A percentile compares a stretch with the other conserved stretches of the same genome.
Conservation (phyloP, 2,329 filamentous ascomycete species). For the Paracamarosporium sp. region DNA sequence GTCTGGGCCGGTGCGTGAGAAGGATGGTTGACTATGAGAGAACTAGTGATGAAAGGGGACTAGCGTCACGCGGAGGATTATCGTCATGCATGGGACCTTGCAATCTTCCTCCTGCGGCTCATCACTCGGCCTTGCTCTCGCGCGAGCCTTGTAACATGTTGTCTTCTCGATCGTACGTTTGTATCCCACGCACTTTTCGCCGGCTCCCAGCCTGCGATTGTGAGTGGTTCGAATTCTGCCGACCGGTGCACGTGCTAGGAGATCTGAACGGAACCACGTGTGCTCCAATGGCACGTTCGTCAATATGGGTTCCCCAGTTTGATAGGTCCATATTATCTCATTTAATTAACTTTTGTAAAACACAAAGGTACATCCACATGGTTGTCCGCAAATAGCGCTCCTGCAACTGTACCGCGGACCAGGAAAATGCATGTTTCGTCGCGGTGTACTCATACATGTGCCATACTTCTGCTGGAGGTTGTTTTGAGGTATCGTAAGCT, state of each 20-base stretch:
- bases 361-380: too few relatives aligned
- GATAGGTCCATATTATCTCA: too few relatives aligned
- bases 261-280: too few relatives aligned
- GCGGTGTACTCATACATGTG: too few relatives aligned
- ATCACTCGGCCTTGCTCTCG: neutral
- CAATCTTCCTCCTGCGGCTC: neutral
- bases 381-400: too few relatives aligned
- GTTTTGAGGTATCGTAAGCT: too few relatives aligned
- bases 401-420: too few relatives aligned
- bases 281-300: too few relatives aligned
- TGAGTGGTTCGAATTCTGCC: neutral
- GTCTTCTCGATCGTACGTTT: neutral
- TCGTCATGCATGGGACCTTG: neutral
- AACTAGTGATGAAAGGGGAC: neutral
- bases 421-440: too few relatives aligned
- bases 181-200: neutral
- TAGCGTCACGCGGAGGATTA: neutral
- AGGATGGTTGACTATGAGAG: neutral
- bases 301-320: too few relatives aligned
- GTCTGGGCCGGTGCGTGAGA: neutral
- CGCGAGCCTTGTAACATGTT: neutral
- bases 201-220: neutral
- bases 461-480: too few relatives aligned
- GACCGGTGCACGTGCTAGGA: neutral
- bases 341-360: too few relatives aligned